A percentile compares a stretch with the other conserved stretches of the same genome.
Conservation (phyloP, 495 filamentous ascomycete genomes). For the Sphaerosporella brunnea region DNA sequence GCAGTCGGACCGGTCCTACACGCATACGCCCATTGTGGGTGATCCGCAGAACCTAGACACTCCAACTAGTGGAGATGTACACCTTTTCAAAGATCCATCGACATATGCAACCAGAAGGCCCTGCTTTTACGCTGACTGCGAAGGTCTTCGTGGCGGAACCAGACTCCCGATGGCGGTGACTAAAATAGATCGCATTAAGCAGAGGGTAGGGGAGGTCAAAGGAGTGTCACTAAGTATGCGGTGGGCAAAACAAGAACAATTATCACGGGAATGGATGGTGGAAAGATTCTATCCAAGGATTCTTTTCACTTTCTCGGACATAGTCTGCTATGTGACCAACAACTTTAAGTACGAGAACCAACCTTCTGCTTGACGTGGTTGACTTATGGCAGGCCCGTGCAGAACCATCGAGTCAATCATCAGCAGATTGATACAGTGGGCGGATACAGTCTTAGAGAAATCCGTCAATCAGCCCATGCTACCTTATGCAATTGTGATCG, state of each 20-base stretch:
- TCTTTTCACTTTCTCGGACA: slow-evolving; percentile 25
- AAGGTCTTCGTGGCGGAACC: slow-evolving; percentile 15
- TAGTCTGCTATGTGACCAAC: slow-evolving; percentile 22
- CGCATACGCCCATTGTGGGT: too few species aligned
- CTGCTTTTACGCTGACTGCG: slow-evolving; percentile 16
- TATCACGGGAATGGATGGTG: slow-evolving; percentile 13
- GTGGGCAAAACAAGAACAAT: background rate
- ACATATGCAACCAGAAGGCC: slow-evolving; percentile 22
- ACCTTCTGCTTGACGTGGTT: background rate
- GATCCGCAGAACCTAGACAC: slow-evolving; percentile 31
- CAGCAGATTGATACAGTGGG: slow-evolving; percentile 23
- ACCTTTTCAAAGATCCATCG: slow-evolving; percentile 41
- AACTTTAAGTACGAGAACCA: slow-evolving; percentile 16
- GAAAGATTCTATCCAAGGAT: slow-evolving; percentile 23
- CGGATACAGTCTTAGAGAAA: slow-evolving; percentile 23
- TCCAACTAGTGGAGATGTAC: slow-evolving; percentile 45
- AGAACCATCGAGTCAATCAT: slow-evolving; percentile 19
- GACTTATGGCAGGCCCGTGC: background rate
- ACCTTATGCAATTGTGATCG: slow-evolving; percentile 26
- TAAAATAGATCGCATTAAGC: too few species aligned
- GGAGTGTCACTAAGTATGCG: background rate
- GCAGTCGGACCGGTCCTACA: too few species aligned
- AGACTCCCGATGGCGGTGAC: slow-evolving; percentile 23
- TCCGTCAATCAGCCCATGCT: slow-evolving; percentile 27
- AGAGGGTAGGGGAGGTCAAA: too few species aligned